These are phyloP conservation scores for Biscogniauxia mediterranea DNA, from an alignment of 2,329 filamentous ascomycete species.

Conservation along the genomic window DNA sequence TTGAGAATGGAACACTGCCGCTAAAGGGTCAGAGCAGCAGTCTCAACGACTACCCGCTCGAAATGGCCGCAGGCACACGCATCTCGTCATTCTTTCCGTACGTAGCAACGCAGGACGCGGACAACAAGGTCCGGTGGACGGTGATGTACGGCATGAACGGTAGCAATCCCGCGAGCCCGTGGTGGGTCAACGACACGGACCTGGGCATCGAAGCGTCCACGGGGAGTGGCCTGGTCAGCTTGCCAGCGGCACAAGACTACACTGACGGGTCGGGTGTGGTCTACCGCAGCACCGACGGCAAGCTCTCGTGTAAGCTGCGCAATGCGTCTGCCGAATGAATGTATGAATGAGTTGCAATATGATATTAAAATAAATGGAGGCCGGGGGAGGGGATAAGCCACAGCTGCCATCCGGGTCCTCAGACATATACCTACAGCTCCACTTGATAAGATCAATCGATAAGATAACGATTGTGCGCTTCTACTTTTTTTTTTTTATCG, in stretches of 20 bases:
- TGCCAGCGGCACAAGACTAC: slow-evolving; percentile 16
- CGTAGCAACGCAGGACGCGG: slow-evolving; percentile 20
- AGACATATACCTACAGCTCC: too few relatives aligned
- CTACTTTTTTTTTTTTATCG: slow-evolving; percentile 22
- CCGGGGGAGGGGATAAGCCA: too few relatives aligned
- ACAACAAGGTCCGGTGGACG: slow-evolving; percentile 21
- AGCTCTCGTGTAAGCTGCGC: slow-evolving; percentile 16
- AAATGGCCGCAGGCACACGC: slow-evolving; percentile 12
- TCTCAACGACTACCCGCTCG: slow-evolving; percentile 21
- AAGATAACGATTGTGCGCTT: slow-evolving; percentile 25
- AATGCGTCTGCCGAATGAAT: slow-evolving; percentile 6
- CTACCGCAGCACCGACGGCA: slow-evolving; percentile 19
- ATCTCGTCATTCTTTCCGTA: slow-evolving; percentile 24
- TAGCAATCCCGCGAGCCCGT: slow-evolving; percentile 15
- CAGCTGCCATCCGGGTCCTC: too few relatives aligned
- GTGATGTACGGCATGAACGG: slow-evolving; percentile 15
- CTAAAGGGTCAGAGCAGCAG: slow-evolving; percentile 16
- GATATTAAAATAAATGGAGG: too few relatives aligned
- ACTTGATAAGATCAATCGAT: slow-evolving; percentile 15
- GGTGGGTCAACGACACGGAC: slow-evolving; percentile 22
- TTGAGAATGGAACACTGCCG: slow-evolving; percentile 14
- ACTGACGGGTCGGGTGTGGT: slow-evolving; percentile 16
- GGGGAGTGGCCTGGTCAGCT: slow-evolving; percentile 10
- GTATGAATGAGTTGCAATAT: too few relatives aligned
- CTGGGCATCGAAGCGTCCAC: slow-evolving; percentile 14